These are phyloP conservation scores for Cokeromyces recurvatus DNA, from an alignment of 371 early-diverging fungal species.

Conservation along the genomic window DNA sequence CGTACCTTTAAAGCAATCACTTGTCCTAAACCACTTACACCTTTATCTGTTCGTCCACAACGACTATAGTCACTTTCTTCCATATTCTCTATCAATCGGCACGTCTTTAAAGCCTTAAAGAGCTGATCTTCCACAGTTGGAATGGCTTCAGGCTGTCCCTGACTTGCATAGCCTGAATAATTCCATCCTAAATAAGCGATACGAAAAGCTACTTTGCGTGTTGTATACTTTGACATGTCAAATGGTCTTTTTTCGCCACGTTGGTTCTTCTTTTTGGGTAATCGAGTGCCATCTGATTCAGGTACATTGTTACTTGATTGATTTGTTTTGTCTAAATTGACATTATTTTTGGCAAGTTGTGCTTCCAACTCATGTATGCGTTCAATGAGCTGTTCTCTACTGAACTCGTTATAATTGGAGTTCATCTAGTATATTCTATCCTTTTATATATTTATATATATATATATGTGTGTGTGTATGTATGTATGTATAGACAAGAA, in stretches of 20 bases:
- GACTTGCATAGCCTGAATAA: conserved; percentile 86
- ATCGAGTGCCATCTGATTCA: not conserved
- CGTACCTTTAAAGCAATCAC: conserved; percentile 84
- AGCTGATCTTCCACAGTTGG: conserved; percentile 84
- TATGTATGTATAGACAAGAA: too few relatives aligned
- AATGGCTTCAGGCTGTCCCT: conserved; percentile 42
- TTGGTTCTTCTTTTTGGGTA: conserved; percentile 12
- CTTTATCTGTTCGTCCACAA: conserved; percentile 95
- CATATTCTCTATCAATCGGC: conserved; percentile 66
- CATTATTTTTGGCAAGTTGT: not conserved
- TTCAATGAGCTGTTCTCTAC: conserved; percentile 33
- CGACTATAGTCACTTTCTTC: conserved; percentile 65
- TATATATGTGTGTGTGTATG: too few relatives aligned
- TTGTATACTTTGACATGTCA: conserved; percentile 73
- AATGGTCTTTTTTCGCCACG: conserved; percentile 53
- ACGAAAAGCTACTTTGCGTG: conserved; percentile 81
- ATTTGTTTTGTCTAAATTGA: not conserved
- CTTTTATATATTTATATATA: too few relatives aligned
- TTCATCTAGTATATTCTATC: too few relatives aligned
- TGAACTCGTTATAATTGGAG: conserved; percentile 17
- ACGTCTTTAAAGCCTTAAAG: conserved; percentile 70
- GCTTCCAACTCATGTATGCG: conserved; percentile 30
- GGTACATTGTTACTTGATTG: too few relatives aligned
- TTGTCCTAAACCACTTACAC: conserved; percentile 91
- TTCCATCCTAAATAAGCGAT: conserved; percentile 91